Base-by-base conservation (phyloP, 2,329 filamentous ascomycete genomes). In the Venturia aucupariae region DNA sequence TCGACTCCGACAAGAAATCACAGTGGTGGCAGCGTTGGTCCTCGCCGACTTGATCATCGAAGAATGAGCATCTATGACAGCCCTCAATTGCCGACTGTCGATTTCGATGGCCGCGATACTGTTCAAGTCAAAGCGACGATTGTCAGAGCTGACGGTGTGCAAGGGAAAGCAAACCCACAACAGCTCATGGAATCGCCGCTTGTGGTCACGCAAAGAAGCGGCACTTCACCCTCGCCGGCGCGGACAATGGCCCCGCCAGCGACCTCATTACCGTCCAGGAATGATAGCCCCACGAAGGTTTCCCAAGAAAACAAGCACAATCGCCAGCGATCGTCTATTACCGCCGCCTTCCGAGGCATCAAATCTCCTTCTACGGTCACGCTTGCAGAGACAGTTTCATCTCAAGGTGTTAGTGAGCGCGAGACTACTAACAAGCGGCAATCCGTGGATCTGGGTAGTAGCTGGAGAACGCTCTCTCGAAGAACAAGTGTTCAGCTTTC, bases 101-200 rank as follows among this genome's bases (percentile, higher is more conserved):
- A 62, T 22, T 30, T 35, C 24, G 17, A 46, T 46, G 39, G 41
- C 30, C 13, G 27, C 19, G 63, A 64, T 42, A 60, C 63, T 38
- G 61, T 64, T 24, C 39, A 48, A 32, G 63, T 64, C 17, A 64
- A 46, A 42, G 63, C 63, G 7, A 64, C 63, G n/a, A 64, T 64
- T 27, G 44, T 64, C 55, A 48, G 63, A 46, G 42, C 63, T 15
- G 63, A 64, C 3, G 63, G 63, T 38, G 15, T 48, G 62, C 44
- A 17, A 4, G 62, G 7, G 32, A 57, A 35, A 22, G 27, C 27
- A 8, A 22, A 57, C 2, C n/a, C 51, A 15, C 51, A 57, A 35
- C 17, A 35, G 19, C 19, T 57, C 30, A n/a, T 57, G 51, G 51
- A 57, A 35, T 57, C 51, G 51, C 51, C 30, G 30, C 51, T 57